phyloP scores from a whole-genome alignment of 1,284 basidiomycete species.

The Marasmius sp. region DNA sequence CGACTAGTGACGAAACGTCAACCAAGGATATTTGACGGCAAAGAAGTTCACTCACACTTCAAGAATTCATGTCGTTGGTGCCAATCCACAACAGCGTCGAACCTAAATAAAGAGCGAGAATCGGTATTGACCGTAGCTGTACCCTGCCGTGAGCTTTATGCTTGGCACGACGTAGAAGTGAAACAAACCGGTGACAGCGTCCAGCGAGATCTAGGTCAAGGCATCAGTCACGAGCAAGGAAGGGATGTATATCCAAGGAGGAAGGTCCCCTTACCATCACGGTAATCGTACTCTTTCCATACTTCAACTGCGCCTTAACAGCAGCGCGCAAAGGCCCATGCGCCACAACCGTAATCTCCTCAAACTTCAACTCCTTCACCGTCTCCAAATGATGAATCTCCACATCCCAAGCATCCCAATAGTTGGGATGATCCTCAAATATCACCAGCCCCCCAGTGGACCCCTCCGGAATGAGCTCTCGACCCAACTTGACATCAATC shows the following conservation, averaged over 20 bases:
- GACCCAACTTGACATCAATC: constrained; percentile 72
- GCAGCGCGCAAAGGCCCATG: constrained; percentile 82
- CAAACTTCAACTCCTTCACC: constrained; percentile 72
- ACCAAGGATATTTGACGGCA: constrained; percentile 2
- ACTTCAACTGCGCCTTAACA: constrained; percentile 68
- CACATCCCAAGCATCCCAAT: constrained; percentile 90
- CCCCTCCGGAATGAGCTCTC: constrained; percentile 79
- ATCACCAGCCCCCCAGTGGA: constrained; percentile 84
- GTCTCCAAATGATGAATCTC: constrained; percentile 96
- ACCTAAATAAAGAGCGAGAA: constrained; percentile 78
- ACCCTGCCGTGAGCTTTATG: not conserved
- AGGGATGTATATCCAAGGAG: not conserved
- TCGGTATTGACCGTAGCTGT: constrained; percentile 63
- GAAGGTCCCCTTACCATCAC: constrained; percentile 56
- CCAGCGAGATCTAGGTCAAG: constrained; percentile 75
- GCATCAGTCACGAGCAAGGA: not conserved
- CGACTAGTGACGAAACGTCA: constrained; percentile 51
- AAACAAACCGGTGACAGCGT: constrained; percentile 66
- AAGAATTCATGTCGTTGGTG: constrained; percentile 87
- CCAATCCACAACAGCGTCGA: constrained; percentile 90
- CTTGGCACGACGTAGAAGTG: not conserved
- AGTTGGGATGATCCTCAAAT: constrained; percentile 80
- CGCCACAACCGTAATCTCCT: constrained; percentile 68
- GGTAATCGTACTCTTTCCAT: constrained; percentile 77
- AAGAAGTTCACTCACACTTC: constrained; percentile 62